Conservation (phyloP, 768 basidiomycete species). For the Pleurotus sapidus region DNA sequence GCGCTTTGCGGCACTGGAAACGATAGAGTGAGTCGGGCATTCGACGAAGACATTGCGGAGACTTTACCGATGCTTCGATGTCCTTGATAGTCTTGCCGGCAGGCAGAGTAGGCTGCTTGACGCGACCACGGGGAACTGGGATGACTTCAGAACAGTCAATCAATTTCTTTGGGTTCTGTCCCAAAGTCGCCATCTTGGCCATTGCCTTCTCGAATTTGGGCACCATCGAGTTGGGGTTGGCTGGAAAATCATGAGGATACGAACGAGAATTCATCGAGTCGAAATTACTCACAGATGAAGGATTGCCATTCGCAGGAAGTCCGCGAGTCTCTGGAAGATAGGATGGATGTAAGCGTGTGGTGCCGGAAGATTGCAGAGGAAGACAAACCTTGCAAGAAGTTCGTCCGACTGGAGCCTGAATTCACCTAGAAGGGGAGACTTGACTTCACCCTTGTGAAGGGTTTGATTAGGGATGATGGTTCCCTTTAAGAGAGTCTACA, state of each 20-base stretch:
- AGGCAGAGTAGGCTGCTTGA: slow-evolving; percentile 18
- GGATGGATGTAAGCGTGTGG: background rate
- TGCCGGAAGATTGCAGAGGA: background rate
- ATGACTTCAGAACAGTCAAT: slow-evolving; percentile 27
- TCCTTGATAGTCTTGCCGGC: slow-evolving; percentile 26
- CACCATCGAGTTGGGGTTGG: slow-evolving; percentile 20
- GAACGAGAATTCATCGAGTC: background rate
- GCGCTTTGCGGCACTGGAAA: slow-evolving; percentile 16
- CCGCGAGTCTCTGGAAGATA: slow-evolving; percentile 9
- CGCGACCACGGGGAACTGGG: slow-evolving; percentile 12
- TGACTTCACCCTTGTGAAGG: slow-evolving; percentile 18
- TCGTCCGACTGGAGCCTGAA: slow-evolving; percentile 28
- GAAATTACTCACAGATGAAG: slow-evolving; percentile 21
- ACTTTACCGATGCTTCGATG: slow-evolving; percentile 23
- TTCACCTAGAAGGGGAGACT: slow-evolving; percentile 22
- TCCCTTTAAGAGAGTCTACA: slow-evolving; percentile 23
- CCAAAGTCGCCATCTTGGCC: slow-evolving; percentile 28
- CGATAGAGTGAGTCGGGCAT: background rate
- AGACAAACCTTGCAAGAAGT: slow-evolving; percentile 20
- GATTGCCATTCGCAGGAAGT: slow-evolving; percentile 42
- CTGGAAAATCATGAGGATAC: slow-evolving; percentile 7
- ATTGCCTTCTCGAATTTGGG: slow-evolving; percentile 26
- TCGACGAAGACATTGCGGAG: background rate
- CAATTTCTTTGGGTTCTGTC: slow-evolving; percentile 20
- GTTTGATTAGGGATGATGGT: slow-evolving; percentile 21